phyloP scores from a whole-genome alignment of 176 grass and related monocot genomes.

The Triticum monococcum region DNA sequence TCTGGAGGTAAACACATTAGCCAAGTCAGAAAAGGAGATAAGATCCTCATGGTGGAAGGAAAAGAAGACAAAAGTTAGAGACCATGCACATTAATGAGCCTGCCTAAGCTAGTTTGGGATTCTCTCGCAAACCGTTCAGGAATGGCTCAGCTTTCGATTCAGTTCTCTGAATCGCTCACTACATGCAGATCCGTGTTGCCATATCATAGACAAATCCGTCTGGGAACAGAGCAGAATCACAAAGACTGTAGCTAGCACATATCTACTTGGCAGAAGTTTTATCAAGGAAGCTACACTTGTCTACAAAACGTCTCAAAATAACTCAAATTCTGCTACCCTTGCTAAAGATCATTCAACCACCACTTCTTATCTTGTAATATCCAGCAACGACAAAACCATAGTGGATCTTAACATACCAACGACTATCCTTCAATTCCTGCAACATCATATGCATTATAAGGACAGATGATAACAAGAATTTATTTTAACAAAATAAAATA shows the following conservation, averaged over 20 bases:
- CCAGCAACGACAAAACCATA: conserved; percentile 16
- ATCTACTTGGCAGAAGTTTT: conserved; percentile 25
- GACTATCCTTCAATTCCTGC: conserved; percentile 9
- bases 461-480: neutral
- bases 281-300: neutral
- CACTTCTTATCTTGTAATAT: conserved; percentile 9
- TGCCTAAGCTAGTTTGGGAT: neutral
- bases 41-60: neutral
- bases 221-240: conserved; percentile 11
- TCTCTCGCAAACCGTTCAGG: neutral
- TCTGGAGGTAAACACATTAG: neutral
- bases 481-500: neutral
- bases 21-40: neutral
- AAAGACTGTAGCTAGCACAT: neutral
- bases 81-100: neutral
- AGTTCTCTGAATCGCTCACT: neutral
- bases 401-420: conserved; percentile 26
- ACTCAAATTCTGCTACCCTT: conserved; percentile 1
- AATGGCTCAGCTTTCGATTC: conserved; percentile 8
- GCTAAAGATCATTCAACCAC: neutral
- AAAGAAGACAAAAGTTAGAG: neutral
- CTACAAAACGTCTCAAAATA: conserved; percentile 11
- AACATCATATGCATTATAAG: conserved; percentile 29
- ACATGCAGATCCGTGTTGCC: neutral
- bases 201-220: neutral